Evolutionary conservation across 2,329 filamentous ascomycete genomes (phyloP), one percentile per base, ranked within the genome.

Genomic region (Ophiostoma novo-ulmi): DNA sequence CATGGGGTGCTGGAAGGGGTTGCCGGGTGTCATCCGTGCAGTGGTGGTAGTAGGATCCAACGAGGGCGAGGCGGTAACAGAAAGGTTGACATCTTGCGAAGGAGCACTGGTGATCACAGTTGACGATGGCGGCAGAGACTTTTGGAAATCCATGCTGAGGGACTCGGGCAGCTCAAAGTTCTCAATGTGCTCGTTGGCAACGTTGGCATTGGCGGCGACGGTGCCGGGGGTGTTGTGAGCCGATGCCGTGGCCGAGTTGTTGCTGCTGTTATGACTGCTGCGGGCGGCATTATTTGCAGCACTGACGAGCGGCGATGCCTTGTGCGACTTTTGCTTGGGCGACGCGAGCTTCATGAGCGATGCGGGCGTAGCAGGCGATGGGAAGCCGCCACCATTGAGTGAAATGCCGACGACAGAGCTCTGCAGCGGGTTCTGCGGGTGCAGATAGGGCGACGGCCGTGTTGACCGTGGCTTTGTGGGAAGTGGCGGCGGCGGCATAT

Each of bases 341-440:
- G 85, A 83, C 3, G 84, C 85, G 63, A 94, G 83, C 75, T 88
- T 90, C 91, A 97, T 97, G 71, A 97, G 81, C 7, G 93, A 97
- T 10, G 94, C 92, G 0, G 93, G 93, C 0, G 93, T 97, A 1
- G 92, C 93, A 13, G 92, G 91, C 69, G 88, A 87, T 75, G 81
- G 82, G 69, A 82, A 82, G 31, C 80, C 81, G 13, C 61, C 81
- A 20, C 70, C 69, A 1, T 64, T 74, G 70, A 67, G 73, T 71
- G 36, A 76, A 3, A 52, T 44, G 5, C 36, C 13, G 8, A 63
- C 55, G 58, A 35, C 31, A 5, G 26, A n/a, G 48, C 74, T 58
- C 75, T 89, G 86, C 5, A 88, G 84, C 44, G 75, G 77, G 66
- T 79, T 82, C 75, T 89, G 86, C 6, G 88, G 84, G 69, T 82